Conservation (phyloP, 179 eudicot species). For the Actinidia polygama region DNA sequence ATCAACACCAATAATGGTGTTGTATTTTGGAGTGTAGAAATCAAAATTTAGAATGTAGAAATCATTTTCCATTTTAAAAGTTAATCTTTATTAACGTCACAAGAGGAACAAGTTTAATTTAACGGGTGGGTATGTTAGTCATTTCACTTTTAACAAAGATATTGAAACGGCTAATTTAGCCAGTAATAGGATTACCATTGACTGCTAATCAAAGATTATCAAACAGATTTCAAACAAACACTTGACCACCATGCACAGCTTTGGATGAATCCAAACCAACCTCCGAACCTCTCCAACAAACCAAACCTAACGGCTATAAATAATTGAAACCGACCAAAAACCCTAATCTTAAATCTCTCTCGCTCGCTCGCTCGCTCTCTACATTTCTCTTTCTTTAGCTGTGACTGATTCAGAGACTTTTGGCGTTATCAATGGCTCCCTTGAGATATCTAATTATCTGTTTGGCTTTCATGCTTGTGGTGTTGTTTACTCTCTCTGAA, state of each 20-base stretch:
- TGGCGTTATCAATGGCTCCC: constrained; percentile 18
- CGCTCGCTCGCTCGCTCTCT: neutral
- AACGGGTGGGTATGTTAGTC: no score
- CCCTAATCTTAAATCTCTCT: neutral
- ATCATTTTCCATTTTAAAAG: no score
- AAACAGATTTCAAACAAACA: neutral
- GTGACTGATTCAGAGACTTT: neutral
- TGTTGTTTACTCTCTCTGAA: constrained; percentile 18
- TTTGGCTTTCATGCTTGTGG: constrained; percentile 21
- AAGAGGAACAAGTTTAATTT: no score
- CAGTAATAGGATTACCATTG: neutral
- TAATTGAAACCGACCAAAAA: neutral
- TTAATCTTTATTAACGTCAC: no score
- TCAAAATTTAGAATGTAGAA: no score
- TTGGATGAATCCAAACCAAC: constrained; percentile 6
- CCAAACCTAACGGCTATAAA: constrained; percentile 6
- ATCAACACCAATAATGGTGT: no score
- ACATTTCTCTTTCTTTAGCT: neutral
- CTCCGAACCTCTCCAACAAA: neutral
- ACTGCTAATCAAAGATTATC: neutral
- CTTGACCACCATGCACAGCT: constrained; percentile 10
- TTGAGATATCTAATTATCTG: neutral
- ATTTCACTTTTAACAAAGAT: no score
- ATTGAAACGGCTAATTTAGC: constrained; percentile 6
- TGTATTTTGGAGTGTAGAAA: no score